Evolutionary conservation across 2,329 filamentous ascomycete genomes (phyloP).

Genomic region (Stachybotrys echinatus): DNA sequence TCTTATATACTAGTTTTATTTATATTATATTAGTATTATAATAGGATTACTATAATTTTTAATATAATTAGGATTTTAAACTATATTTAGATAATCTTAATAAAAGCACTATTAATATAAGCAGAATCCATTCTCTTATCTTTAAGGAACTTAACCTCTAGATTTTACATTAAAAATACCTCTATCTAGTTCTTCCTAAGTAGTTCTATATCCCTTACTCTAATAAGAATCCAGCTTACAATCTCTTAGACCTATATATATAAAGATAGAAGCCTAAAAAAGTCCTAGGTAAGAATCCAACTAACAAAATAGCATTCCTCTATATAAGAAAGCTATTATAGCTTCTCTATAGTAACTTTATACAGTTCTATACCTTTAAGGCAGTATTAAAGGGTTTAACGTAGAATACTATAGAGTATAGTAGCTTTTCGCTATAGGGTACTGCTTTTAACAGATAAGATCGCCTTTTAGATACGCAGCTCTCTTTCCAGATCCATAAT

Average conservation of each 20-base stretch:
- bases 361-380: neutral
- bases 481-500: no score
- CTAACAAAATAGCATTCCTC: slow-evolving; percentile 6
- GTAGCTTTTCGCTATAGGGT: slow-evolving; percentile 2
- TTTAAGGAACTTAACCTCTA: slow-evolving; percentile 2
- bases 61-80: neutral
- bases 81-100: slow-evolving; percentile 1
- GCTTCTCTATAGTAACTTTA: neutral
- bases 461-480: neutral
- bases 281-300: slow-evolving; percentile 3
- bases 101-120: neutral
- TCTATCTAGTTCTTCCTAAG: slow-evolving; percentile 7
- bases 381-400: neutral
- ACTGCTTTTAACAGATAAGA: neutral
- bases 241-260: slow-evolving; percentile 6
- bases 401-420: slow-evolving; percentile 2
- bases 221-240: slow-evolving; percentile 1
- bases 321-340: neutral
- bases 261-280: neutral
- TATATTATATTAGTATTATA: slow-evolving; percentile 4
- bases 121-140: slow-evolving; percentile 1
- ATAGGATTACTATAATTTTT: neutral
- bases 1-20: slow-evolving; percentile 8
- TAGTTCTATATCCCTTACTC: slow-evolving; percentile 2
- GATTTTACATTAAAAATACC: slow-evolving; percentile 5